Evolutionary conservation across 768 basidiomycete species (phyloP), one percentile per base, ranked within the genome.

Genomic region (Boletus rubescentipes): DNA sequence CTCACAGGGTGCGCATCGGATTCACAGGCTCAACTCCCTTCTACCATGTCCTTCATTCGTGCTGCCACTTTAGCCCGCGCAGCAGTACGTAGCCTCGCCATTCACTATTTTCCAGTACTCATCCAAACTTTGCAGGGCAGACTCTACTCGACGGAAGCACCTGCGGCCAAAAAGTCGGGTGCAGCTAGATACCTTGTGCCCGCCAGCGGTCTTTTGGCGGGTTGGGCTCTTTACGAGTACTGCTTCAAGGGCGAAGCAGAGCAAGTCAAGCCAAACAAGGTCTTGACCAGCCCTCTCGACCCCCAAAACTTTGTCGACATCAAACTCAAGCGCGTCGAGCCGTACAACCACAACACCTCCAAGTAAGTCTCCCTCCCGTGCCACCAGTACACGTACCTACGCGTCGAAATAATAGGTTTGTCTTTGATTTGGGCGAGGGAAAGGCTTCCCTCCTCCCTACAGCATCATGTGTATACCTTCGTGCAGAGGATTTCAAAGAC

Each of bases 321-420:
- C 72, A 86, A 84, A 67, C 83, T 98, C 63, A 89, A 89, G 70
- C 83, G 84, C 65, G 70, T 92, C 55, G 74, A 85, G 55, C 86
- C 86, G 0, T 97, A 96, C 79, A 98, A 97, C 81, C 89, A 98
- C 81, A 97, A 98, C 74, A 89, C 93, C 14, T 77, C 91, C 31
- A 83, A 80, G 84, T 93, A 59, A 52, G 79, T 70, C 47, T 21
- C 36, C 26, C 26, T 23, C n/a, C 42, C 14, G 7, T 50, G 15
- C 18, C 15, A 26, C n/a, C 18, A 23, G 26, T 32, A 12, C 43
- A 21, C 5, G 14, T 36, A 35, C 51, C 54, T 10, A 59, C 43
- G 5, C 15, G 18, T 41, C 30, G 23, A 5, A 45, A 55, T 20
- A 4, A 46, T 53, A 91, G 89, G 61, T 93, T 89, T 67, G 74